Percentiles rank a stretch among this genome's conserved stretches.
These are phyloP conservation scores for Talaromyces nanjingensis DNA, from an alignment of 495 filamentous ascomycete genomes.

Conservation along the genomic window DNA sequence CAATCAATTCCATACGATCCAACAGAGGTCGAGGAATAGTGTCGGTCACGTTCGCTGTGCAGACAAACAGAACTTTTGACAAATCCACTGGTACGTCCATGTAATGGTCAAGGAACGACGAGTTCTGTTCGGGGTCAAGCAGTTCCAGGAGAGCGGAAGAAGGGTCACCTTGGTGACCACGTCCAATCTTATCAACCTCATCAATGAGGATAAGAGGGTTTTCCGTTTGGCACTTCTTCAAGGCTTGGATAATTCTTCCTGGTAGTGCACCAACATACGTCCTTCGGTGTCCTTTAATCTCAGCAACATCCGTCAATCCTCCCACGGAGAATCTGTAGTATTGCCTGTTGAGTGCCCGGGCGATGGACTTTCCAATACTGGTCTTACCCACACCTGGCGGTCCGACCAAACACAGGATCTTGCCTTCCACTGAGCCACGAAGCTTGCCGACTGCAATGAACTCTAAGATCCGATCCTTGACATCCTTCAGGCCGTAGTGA, in stretches of 20 bases:
- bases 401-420: slow-evolving; percentile 96
- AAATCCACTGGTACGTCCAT: slow-evolving; percentile 98
- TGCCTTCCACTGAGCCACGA: slow-evolving; percentile 94
- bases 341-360: slow-evolving; percentile 84
- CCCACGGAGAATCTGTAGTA: slow-evolving; percentile 99
- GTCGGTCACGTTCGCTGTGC: slow-evolving; percentile 98
- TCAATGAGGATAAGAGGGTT: slow-evolving; percentile 97
- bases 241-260: slow-evolving; percentile 92
- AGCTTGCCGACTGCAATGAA: slow-evolving; percentile 99
- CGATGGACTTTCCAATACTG: slow-evolving; percentile 97
- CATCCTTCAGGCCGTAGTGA: slow-evolving; percentile 94
- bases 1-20: slow-evolving; percentile 97
- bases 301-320: slow-evolving; percentile 95
- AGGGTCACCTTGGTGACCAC: slow-evolving; percentile 92
- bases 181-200: slow-evolving; percentile 96
- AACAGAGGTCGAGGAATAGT: slow-evolving; percentile 92
- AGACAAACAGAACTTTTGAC: slow-evolving; percentile 97
- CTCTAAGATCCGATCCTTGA: slow-evolving; percentile 97
- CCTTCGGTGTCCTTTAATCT: slow-evolving; percentile 95
- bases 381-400: slow-evolving; percentile 97
- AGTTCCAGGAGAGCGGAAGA: slow-evolving; percentile 91
- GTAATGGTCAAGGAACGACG: slow-evolving; percentile 95
- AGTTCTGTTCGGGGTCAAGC: slow-evolving; percentile 96
- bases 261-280: slow-evolving; percentile 97
- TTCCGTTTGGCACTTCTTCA: slow-evolving; percentile 99